A percentile compares a stretch with the other conserved stretches of the same genome.
Evolutionary conservation across 768 basidiomycete genomes (phyloP).

Genomic region (Macrolepiota albuminosa): DNA sequence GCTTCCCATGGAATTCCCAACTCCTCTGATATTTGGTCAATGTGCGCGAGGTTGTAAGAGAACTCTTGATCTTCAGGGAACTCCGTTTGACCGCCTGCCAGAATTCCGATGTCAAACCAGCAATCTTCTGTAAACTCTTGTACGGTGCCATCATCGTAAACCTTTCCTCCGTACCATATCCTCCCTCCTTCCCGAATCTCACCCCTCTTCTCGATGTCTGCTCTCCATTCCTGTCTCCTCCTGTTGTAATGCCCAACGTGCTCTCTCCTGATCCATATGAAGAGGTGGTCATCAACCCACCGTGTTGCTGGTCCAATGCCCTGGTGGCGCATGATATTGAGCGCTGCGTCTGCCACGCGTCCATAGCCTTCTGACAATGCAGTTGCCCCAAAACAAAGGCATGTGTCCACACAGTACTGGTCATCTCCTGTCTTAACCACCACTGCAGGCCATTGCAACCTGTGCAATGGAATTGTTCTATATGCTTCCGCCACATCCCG

Average conservation of each 20-base stretch:
- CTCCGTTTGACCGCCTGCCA: too few relatives aligned
- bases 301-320: conserved; percentile 22
- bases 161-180: conserved; percentile 19
- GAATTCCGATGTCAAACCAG: not conserved
- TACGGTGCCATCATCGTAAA: not conserved
- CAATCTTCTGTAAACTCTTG: not conserved
- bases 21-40: not conserved
- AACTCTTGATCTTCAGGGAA: too few relatives aligned
- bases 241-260: conserved; percentile 20
- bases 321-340: conserved; percentile 15
- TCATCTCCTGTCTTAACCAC: not conserved
- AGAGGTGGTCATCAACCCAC: conserved; percentile 25
- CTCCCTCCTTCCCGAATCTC: conserved; percentile 1
- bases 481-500: conserved; percentile 15
- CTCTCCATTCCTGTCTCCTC: not conserved
- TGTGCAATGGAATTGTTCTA: conserved; percentile 4
- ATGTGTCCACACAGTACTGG: not conserved
- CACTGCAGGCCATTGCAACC: conserved; percentile 8
- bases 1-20: not conserved
- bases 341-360: not conserved
- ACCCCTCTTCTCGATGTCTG: not conserved
- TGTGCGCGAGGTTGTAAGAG: not conserved
- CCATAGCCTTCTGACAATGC: conserved; percentile 1
- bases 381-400: not conserved
- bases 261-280: conserved; percentile 16